These are phyloP conservation scores for Daedalea quercina DNA, from an alignment of 768 basidiomycete species.

Conservation along the genomic window DNA sequence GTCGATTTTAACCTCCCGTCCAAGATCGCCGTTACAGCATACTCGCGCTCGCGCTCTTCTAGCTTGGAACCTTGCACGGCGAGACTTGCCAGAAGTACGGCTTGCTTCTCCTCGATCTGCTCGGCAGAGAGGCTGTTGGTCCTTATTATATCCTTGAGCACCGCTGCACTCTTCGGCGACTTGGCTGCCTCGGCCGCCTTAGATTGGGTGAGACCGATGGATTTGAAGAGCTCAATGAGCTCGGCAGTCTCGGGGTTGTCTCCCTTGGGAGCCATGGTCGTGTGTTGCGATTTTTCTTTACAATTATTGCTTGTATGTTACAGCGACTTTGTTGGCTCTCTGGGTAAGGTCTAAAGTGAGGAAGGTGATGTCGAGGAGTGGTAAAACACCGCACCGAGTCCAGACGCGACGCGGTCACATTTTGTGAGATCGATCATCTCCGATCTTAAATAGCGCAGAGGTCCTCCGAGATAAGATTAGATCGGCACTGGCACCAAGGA, in stretches of 20 bases:
- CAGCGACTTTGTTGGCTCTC: no score
- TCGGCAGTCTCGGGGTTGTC: slow-evolving; percentile 18
- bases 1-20: slow-evolving; percentile 66
- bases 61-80: slow-evolving; percentile 61
- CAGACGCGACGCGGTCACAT: background rate
- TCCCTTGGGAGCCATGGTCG: slow-evolving; percentile 3
- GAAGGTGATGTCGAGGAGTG: no score
- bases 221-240: slow-evolving; percentile 55
- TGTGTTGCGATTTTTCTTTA: background rate
- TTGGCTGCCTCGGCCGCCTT: slow-evolving; percentile 83
- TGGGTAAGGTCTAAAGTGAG: no score
- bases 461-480: background rate
- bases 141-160: slow-evolving; percentile 66
- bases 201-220: slow-evolving; percentile 66
- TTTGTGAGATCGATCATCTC: background rate
- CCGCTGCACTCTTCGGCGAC: slow-evolving; percentile 65
- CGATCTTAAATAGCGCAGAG: background rate
- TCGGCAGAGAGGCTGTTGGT: slow-evolving; percentile 40
- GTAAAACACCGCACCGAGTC: background rate
- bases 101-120: slow-evolving; percentile 69
- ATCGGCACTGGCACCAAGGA: no score
- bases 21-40: slow-evolving; percentile 62
- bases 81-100: slow-evolving; percentile 60
- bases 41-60: slow-evolving; percentile 47
- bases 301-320: no score